Conservation (phyloP, 2,329 filamentous ascomycete species). For the Botrytis pseudocinerea region DNA sequence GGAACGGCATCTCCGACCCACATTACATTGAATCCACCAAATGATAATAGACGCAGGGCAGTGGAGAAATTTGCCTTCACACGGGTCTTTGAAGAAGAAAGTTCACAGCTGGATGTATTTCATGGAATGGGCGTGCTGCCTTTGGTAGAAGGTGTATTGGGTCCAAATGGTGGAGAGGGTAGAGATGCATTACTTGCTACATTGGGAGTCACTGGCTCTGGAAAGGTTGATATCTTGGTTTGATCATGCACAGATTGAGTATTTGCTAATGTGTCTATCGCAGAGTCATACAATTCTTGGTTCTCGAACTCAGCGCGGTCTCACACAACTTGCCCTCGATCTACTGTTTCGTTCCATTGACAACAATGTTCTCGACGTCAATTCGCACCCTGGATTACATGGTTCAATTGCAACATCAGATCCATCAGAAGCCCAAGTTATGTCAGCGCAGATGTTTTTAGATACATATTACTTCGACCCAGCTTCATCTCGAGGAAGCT, state of each 20-base stretch:
- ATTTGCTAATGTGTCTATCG: conserved; percentile 21
- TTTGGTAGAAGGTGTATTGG: conserved; percentile 79
- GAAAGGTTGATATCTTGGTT: conserved; percentile 65
- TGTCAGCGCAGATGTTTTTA: conserved; percentile 73
- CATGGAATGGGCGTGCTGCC: conserved; percentile 72
- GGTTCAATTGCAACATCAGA: conserved; percentile 76
- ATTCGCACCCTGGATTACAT: conserved; percentile 61
- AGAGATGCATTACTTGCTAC: conserved; percentile 90
- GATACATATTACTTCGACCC: conserved; percentile 74
- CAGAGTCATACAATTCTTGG: conserved; percentile 96
- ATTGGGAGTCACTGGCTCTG: conserved; percentile 89
- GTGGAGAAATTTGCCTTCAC: conserved; percentile 96
- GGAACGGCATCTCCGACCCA: conserved; percentile 57
- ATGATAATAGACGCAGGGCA: conserved; percentile 78
- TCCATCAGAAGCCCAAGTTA: conserved; percentile 75
- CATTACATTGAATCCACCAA: conserved; percentile 77
- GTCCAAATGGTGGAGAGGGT: conserved; percentile 70
- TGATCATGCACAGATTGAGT: background rate
- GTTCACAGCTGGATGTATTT: conserved; percentile 84
- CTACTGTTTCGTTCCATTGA: conserved; percentile 82
- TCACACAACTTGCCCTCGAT: conserved; percentile 90
- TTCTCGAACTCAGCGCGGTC: conserved; percentile 78
- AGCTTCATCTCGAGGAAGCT: conserved; percentile 58
- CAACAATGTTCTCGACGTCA: conserved; percentile 65
- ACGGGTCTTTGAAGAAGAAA: conserved; percentile 83